Base-by-base conservation (phyloP, 2,329 filamentous ascomycete genomes). In the Penicillium sp. region DNA sequence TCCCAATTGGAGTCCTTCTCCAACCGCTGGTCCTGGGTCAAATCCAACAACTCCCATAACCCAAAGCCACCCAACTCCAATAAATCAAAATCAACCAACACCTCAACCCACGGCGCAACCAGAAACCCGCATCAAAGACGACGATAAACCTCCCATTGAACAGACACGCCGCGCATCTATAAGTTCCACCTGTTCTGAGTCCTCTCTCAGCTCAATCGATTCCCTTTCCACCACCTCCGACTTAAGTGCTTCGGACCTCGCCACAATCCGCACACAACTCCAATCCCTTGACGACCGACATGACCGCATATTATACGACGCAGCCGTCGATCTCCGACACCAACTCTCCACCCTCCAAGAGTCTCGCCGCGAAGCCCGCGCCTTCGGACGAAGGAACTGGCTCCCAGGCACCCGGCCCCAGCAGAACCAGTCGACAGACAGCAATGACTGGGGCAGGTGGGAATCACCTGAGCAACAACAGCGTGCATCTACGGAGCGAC, bases 171-270 rank as follows among this genome's bases (percentile, higher is more conserved):
- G 70, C 8, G 44, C 42, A 30, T 73, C 71, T 2, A 51, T 64
- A 10, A 57, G 50, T 36, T 73, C 71, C 1, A 53, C 46, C 4
- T 62, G 67, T 9, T 72, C 69, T 4, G 62, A 70, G 6, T 65
- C 66, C 2, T 73, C 71, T 1, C 57, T 73, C 10, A 67, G 67
- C 39, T 73, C 71, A 1, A 69, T 74, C 36, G 68, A 73, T 32
- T 66, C 70, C 8, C 46, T 73, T 18, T 71, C 68, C 17, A 71
- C 70, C 5, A 68, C 67, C 3, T 72, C 70, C 4, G 70, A 72
- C 12, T 60, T 74, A 24, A 65, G 62, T 30, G 60, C 68, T 6
- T 65, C 68, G 1, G 71, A 74, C 46, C 65, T 73, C 20, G 64
- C 67, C 13, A 68, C 66, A 3, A 60, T 73, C 17, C 69, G 71